These are phyloP conservation scores for Aspergillus unguis DNA, from an alignment of 2,329 filamentous ascomycete species.

Conservation along the genomic window DNA sequence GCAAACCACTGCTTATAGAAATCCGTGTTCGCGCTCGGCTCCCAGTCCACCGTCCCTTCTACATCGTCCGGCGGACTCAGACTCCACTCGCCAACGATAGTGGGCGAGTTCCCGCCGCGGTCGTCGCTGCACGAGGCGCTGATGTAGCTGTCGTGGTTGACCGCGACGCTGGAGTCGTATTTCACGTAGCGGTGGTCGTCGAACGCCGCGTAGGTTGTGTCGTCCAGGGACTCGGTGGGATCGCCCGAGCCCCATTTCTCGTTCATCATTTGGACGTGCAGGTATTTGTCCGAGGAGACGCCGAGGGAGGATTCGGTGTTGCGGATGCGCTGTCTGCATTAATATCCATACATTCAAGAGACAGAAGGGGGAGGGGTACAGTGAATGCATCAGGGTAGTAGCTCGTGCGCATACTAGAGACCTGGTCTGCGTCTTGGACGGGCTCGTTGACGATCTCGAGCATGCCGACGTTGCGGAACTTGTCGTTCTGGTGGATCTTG, in stretches of 20 bases:
- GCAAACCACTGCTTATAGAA: slow-evolving; percentile 60
- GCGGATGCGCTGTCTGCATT: slow-evolving; percentile 47
- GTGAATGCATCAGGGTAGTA: slow-evolving; percentile 51
- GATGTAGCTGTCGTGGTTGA: slow-evolving; percentile 51
- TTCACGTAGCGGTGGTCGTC: slow-evolving; percentile 61
- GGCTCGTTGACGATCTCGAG: slow-evolving; percentile 60
- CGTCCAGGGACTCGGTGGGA: not conserved
- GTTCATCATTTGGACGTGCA: slow-evolving; percentile 26
- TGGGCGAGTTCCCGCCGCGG: slow-evolving; percentile 44
- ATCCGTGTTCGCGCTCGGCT: slow-evolving; percentile 39
- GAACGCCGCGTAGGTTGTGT: slow-evolving; percentile 47
- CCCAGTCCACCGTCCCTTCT: slow-evolving; percentile 46
- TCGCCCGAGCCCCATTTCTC: slow-evolving; percentile 52
- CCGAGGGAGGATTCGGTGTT: slow-evolving; percentile 46
- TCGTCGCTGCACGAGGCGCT: slow-evolving; percentile 49
- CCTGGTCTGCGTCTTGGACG: slow-evolving; percentile 36
- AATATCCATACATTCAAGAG: not conserved
- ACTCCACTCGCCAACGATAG: slow-evolving; percentile 59
- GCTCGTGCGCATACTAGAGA: slow-evolving; percentile 36
- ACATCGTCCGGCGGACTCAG: slow-evolving; percentile 51
- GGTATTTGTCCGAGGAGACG: slow-evolving; percentile 41
- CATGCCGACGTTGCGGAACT: slow-evolving; percentile 57
- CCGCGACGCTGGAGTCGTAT: slow-evolving; percentile 44
- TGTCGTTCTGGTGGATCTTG: slow-evolving; percentile 48
- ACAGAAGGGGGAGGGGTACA: slow-evolving; percentile 18